Percentiles rank a stretch among this genome's conserved stretches.
phyloP scores from a whole-genome alignment of 768 basidiomycete genomes.

The Cyclocybe aegerita region DNA sequence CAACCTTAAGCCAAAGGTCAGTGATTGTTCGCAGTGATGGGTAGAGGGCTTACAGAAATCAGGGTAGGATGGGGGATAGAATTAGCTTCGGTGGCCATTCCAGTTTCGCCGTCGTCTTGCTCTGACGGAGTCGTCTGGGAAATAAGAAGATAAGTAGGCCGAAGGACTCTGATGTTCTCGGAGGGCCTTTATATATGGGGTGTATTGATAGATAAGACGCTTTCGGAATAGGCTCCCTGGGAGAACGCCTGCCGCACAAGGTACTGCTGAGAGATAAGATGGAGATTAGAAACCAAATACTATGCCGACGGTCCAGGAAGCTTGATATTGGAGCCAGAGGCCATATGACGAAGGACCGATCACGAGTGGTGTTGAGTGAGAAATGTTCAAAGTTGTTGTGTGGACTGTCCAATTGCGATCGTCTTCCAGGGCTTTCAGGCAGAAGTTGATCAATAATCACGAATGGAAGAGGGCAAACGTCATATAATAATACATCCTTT shows the following conservation, averaged over 20 bases:
- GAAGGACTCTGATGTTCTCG: neutral
- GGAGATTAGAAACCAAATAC: neutral
- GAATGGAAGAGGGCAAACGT: no score
- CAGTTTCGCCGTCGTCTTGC: neutral
- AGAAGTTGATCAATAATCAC: no score
- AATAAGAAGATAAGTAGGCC: neutral
- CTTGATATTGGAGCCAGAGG: neutral
- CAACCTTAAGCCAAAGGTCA: constrained; percentile 42
- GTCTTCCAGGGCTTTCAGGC: no score
- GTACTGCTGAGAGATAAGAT: neutral
- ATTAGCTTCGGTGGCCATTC: constrained; percentile 63
- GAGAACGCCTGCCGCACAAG: neutral
- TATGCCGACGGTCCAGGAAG: neutral
- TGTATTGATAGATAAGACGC: neutral
- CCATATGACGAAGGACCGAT: neutral
- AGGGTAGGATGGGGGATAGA: constrained; percentile 60
- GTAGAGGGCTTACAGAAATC: constrained; percentile 41
- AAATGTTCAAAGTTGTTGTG: no score
- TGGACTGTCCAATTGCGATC: no score
- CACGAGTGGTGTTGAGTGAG: no score
- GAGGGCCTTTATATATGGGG: no score
- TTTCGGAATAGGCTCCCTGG: neutral
- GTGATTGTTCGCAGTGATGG: neutral
- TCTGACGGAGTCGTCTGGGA: neutral
- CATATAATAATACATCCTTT: no score